phyloP scores from a whole-genome alignment of 164 flowering plant species.

The Buxus sempervirens region DNA sequence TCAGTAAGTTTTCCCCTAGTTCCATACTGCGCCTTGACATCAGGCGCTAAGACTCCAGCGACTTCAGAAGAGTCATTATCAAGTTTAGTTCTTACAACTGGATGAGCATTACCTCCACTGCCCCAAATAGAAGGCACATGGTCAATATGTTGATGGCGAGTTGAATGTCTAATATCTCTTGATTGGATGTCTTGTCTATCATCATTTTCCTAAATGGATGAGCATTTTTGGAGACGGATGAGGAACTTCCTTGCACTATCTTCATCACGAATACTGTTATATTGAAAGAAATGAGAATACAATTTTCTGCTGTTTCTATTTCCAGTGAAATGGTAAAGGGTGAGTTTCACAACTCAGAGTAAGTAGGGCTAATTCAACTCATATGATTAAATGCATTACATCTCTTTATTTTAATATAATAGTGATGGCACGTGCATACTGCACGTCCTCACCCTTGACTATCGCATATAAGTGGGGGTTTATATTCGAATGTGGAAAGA shows the following conservation, averaged over 20 bases:
- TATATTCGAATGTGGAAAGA: too few species aligned
- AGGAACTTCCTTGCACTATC: slow-evolving; percentile 5
- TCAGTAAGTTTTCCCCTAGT: slow-evolving; percentile 9
- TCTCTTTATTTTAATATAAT: too few species aligned
- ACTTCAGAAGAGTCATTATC: slow-evolving; percentile 5
- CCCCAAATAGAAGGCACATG: not conserved
- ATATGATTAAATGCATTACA: too few species aligned
- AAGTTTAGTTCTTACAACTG: slow-evolving; percentile 16
- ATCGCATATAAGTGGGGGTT: too few species aligned
- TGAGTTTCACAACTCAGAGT: too few species aligned
- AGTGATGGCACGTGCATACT: too few species aligned
- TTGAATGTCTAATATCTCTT: slow-evolving; percentile 10
- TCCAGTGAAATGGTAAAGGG: too few species aligned
- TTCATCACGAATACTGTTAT: slow-evolving; percentile 12
- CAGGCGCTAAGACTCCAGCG: slow-evolving; percentile 7
- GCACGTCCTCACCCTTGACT: too few species aligned
- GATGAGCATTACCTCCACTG: not conserved
- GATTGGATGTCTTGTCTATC: slow-evolving; percentile 13
- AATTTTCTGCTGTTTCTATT: slow-evolving; percentile 15
- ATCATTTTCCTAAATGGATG: slow-evolving; percentile 18
- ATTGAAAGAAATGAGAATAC: slow-evolving; percentile 8
- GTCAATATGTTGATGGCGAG: slow-evolving; percentile 14
- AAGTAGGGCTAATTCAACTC: too few species aligned
- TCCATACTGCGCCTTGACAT: slow-evolving; percentile 11
- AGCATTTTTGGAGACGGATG: slow-evolving; percentile 23